Evolutionary conservation across 805 yeast genomes (phyloP), one percentile per base, ranked within the genome.

Genomic region (Naumovozyma castellii): DNA sequence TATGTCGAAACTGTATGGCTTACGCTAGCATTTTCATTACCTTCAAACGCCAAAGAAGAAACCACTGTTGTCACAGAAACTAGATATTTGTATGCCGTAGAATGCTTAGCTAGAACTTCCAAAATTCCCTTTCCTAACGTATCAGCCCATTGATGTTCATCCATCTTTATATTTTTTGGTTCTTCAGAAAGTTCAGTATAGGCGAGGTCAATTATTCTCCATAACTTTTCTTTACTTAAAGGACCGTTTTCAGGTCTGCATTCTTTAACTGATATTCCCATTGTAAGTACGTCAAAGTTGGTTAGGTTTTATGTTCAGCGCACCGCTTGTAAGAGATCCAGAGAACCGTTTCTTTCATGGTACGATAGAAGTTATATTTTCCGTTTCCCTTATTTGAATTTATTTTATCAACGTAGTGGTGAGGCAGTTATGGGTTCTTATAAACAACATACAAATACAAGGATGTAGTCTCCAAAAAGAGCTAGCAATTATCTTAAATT

Each of bases 1-100:
- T 22, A 22, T 10, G 27, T 22, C 9, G 27, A 22, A 22, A 22
- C 27, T 22, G 27, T 22, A 22, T 22, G 27, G 6, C 9, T 22
- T 22, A 22, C 6, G 10, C 10, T 22, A 22, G 46, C 18, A 52
- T 51, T 3, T 17, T 29, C 30, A 25, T 27, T 38, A 17, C 17
- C 38, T 2, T 53, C 49, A 16, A 59, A 52, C 1, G 47, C 46
- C 10, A 22, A 22, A 22, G 27, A 22, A 6, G 9, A 6, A 6
- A 6, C 10, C 27, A 22, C 27, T 10, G 27, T 10, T 10, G 75
- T 68, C 2, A 67, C 51, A 34, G 68, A 71, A 12, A 75, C 68
- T 32, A 78, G 50, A 55, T 75, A 78, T 55, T 78, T 79, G 55
- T 72, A 76, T 38, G 68, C 27, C 4, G 80, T 69, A 3, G 82